These are phyloP conservation scores for Xylaria sp. DNA, from an alignment of 2,329 filamentous ascomycete genomes.

Conservation along the genomic window DNA sequence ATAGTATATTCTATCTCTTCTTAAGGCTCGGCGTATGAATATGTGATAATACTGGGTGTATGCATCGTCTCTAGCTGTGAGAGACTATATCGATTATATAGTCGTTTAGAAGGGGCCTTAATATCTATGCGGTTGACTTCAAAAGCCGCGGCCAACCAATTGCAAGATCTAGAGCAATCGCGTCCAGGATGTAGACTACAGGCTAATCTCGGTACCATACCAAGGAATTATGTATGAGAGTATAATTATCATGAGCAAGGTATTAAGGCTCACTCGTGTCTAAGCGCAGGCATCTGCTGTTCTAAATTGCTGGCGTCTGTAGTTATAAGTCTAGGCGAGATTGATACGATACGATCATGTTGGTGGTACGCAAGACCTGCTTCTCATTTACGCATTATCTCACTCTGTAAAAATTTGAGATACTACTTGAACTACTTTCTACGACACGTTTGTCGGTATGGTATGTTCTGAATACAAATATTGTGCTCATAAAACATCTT, in stretches of 20 bases:
- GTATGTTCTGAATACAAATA: no score
- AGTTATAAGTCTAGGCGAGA: neutral
- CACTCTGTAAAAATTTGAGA: neutral
- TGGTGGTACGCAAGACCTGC: neutral
- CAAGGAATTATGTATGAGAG: neutral
- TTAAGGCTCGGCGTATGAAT: neutral
- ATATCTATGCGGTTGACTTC: neutral
- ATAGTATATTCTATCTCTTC: constrained; percentile 2
- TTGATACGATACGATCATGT: neutral
- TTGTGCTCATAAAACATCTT: neutral
- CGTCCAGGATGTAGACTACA: constrained; percentile 3
- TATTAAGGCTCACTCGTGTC: neutral
- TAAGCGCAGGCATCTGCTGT: neutral
- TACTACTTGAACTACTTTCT: neutral
- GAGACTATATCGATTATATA: neutral
- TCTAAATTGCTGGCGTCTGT: neutral
- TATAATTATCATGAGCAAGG: neutral
- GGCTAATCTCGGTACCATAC: constrained; percentile 27
- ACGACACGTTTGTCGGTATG: no score
- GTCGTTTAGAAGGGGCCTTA: neutral
- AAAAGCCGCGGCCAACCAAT: constrained; percentile 24
- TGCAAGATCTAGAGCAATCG: constrained; percentile 15
- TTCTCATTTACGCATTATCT: no score
- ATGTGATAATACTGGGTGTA: neutral
- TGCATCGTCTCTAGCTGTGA: neutral